These are phyloP conservation scores for Hordeum pubiflorum DNA, from an alignment of 202 grass and related monocot species.

Conservation along the genomic window DNA sequence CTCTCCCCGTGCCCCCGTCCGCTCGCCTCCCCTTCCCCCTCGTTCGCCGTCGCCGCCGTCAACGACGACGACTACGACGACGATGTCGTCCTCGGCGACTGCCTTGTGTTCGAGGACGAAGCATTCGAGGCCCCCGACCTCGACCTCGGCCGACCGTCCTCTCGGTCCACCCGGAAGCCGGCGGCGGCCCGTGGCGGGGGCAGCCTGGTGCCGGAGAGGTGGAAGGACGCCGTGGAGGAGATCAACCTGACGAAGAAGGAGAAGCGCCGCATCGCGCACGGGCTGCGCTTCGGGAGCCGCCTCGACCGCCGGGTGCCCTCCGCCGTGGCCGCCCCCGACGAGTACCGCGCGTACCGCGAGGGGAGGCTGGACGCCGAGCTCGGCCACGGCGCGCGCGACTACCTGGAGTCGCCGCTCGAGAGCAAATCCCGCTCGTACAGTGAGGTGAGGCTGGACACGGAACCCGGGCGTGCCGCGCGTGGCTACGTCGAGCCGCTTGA, in stretches of 20 bases:
- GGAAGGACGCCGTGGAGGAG: conserved; percentile 70
- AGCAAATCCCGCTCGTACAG: conserved; percentile 28
- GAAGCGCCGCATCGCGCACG: conserved; percentile 72
- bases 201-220: conserved; percentile 64
- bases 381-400: conserved; percentile 29
- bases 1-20: conserved; percentile 3
- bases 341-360: conserved; percentile 57
- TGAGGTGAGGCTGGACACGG: conserved; percentile 35
- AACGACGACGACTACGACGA: conserved; percentile 29
- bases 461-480: conserved; percentile 19
- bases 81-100: conserved; percentile 68
- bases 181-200: not conserved
- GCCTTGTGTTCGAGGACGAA: conserved; percentile 88
- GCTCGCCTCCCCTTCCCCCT: not conserved
- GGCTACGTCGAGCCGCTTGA: conserved; percentile 26
- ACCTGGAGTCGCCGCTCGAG: conserved; percentile 34
- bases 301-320: conserved; percentile 57
- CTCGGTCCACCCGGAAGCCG: not conserved
- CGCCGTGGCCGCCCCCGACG: conserved; percentile 50
- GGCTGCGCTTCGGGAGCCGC: conserved; percentile 65
- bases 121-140: conserved; percentile 58
- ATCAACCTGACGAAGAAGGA: conserved; percentile 99
- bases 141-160: not conserved
- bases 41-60: conserved; percentile 22
- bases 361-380: conserved; percentile 36